These are phyloP conservation scores for Boletus sensibilis DNA, from an alignment of 768 basidiomycete species.

Conservation along the genomic window DNA sequence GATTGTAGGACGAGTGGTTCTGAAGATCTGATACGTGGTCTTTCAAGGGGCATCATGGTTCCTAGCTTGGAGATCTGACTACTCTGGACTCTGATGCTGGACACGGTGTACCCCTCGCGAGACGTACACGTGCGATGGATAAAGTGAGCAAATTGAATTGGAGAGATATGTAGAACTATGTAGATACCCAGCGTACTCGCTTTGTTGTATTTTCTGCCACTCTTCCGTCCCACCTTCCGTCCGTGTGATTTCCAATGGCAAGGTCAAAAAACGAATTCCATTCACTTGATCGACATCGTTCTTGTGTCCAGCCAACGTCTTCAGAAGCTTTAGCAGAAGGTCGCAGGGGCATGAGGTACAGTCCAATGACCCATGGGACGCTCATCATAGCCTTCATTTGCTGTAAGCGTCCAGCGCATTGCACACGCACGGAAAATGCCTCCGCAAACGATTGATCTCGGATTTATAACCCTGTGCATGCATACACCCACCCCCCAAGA, in stretches of 20 bases:
- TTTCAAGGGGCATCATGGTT: neutral
- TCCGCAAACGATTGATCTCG: constrained; percentile 19
- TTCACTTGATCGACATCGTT: neutral
- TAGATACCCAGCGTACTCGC: neutral
- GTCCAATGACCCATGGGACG: neutral
- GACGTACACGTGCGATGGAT: neutral
- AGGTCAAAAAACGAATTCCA: neutral
- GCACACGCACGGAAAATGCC: constrained; percentile 14
- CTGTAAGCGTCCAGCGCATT: constrained; percentile 19
- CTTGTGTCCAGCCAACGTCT: too few species aligned
- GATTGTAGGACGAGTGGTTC: constrained; percentile 19
- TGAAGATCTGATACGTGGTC: constrained; percentile 16
- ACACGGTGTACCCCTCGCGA: too few species aligned
- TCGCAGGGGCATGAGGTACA: too few species aligned
- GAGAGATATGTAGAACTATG: too few species aligned
- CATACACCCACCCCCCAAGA: neutral
- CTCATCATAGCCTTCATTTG: constrained; percentile 12
- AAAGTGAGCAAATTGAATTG: neutral
- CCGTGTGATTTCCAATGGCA: neutral
- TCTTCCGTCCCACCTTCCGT: too few species aligned
- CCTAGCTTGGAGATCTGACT: too few species aligned
- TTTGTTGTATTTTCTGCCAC: neutral
- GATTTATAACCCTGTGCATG: constrained; percentile 10
- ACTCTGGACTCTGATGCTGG: neutral
- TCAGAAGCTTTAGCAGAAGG: neutral